Evolutionary conservation across 2,329 filamentous ascomycete genomes (phyloP).

Genomic region (Monilinia laxa): DNA sequence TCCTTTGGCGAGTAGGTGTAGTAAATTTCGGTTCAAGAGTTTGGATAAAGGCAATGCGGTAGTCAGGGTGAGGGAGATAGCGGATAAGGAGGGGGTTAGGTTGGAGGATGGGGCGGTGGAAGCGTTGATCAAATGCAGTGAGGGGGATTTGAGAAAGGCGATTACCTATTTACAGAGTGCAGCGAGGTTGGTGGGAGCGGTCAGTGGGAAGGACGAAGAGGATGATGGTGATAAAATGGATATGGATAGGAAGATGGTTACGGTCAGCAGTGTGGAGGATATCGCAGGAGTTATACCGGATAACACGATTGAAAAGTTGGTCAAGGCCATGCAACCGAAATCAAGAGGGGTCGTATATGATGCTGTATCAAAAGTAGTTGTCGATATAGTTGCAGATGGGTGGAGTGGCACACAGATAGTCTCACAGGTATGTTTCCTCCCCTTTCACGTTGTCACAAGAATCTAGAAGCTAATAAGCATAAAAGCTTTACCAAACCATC

Average conservation of each 20-base stretch:
- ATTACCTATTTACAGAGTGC: constrained; percentile 96
- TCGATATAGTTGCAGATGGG: constrained; percentile 90
- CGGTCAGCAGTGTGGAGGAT: constrained; percentile 80
- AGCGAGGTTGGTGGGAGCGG: constrained; percentile 78
- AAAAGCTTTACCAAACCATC: constrained; percentile 74
- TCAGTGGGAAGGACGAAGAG: constrained; percentile 46
- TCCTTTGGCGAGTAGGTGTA: constrained; percentile 87
- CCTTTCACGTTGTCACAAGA: constrained; percentile 17
- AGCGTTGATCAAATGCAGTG: constrained; percentile 80
- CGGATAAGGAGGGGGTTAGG: constrained; percentile 70
- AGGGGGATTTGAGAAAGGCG: constrained; percentile 92
- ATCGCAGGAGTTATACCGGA: constrained; percentile 93
- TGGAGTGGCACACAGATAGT: constrained; percentile 94
- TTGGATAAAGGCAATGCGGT: constrained; percentile 84
- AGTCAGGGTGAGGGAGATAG: constrained; percentile 78
- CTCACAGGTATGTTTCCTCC: constrained; percentile 59
- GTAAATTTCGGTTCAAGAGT: constrained; percentile 97
- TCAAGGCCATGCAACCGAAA: constrained; percentile 73
- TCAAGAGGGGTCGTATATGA: constrained; percentile 66
- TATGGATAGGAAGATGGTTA: constrained; percentile 62
- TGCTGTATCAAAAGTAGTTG: constrained; percentile 73
- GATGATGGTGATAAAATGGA: constrained; percentile 48
- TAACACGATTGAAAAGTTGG: constrained; percentile 65
- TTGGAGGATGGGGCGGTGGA: constrained; percentile 79
- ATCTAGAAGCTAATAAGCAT: background rate